Evolutionary conservation across 2,329 filamentous ascomycete species (phyloP), one percentile per base, ranked within the genome.

Genomic region (Polytolypa hystricis): DNA sequence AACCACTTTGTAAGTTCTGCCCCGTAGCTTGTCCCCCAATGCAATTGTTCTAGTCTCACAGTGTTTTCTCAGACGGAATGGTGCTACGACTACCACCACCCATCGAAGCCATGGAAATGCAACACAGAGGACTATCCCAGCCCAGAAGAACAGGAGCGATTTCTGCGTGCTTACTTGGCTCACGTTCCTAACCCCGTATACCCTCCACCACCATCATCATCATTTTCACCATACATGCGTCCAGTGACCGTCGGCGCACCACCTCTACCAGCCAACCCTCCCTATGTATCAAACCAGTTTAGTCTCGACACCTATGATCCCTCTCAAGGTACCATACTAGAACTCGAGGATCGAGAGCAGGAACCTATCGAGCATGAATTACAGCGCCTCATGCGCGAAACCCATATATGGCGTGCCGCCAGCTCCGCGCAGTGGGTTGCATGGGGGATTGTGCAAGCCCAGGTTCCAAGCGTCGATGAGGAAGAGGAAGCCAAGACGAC

Each of bases 401-500:
- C 84, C 2, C 70, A 77, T 11, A 67, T 93, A 30, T 98, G 91
- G 91, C 77, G 91, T 3, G 68, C 84, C 0, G 84, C 85, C 26
- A 93, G 91, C 61, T 86, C 81, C 23, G 85, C 84, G 2, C 77
- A 83, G 61, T 98, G 91, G 91, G 76, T 93, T 16, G 84, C 86
- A 1, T 98, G 91, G 91, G 91, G 91, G 16, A 84, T 96, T 43
- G 82, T 98, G 35, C 91, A 98, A 62, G 89, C 91, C 32, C 87
- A 91, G 55, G 70, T 93, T 1, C 78, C 84, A 0, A 84, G 79
- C 0, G 67, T 89, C 55, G 74, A 80, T 35, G 59, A 61, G 39
- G 60, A 55, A 8, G 38, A 18, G 17, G 14, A 15, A 17, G 20
- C 21, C 7, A n/a, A 7, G 21, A 25, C 21, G 7, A 25, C 7